These are phyloP conservation scores for Eucalyptus melliodora DNA, from an alignment of 345 rosid genomes.

Conservation along the genomic window DNA sequence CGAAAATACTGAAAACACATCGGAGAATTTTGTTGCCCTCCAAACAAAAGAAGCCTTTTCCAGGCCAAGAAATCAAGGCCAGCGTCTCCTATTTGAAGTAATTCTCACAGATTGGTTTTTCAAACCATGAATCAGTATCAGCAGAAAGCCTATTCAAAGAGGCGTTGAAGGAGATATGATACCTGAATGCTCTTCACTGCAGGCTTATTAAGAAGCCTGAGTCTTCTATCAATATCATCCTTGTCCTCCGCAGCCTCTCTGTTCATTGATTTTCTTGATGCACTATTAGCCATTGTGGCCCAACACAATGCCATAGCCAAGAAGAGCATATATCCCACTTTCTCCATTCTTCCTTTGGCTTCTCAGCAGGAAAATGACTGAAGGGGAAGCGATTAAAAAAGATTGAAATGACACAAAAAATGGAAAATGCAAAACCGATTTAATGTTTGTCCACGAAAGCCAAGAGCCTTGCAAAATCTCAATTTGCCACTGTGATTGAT, in stretches of 20 bases:
- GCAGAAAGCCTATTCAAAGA: not conserved
- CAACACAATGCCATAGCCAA: not conserved
- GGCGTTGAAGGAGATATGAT: no score
- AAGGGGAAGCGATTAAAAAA: not conserved
- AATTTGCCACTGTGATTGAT: not conserved
- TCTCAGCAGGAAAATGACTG: not conserved
- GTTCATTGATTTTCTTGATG: not conserved
- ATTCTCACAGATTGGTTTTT: not conserved
- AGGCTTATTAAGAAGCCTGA: slow-evolving; percentile 37
- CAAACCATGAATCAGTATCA: not conserved
- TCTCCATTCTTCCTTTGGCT: not conserved
- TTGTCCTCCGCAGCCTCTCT: not conserved
- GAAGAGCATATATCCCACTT: not conserved
- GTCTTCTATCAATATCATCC: slow-evolving; percentile 6
- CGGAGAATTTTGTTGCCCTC: not conserved
- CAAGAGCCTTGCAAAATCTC: not conserved
- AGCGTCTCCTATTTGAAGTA: not conserved
- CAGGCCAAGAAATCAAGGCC: not conserved
- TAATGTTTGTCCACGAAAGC: not conserved
- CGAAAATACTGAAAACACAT: not conserved
- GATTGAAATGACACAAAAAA: not conserved
- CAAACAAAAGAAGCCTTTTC: not conserved
- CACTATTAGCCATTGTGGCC: not conserved
- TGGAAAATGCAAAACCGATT: not conserved
- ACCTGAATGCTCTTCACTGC: slow-evolving; percentile 30